Percentiles rank a stretch among this genome's conserved stretches.
phyloP scores from a whole-genome alignment of 1,284 basidiomycete genomes.

The Papiliotrema terrestris region DNA sequence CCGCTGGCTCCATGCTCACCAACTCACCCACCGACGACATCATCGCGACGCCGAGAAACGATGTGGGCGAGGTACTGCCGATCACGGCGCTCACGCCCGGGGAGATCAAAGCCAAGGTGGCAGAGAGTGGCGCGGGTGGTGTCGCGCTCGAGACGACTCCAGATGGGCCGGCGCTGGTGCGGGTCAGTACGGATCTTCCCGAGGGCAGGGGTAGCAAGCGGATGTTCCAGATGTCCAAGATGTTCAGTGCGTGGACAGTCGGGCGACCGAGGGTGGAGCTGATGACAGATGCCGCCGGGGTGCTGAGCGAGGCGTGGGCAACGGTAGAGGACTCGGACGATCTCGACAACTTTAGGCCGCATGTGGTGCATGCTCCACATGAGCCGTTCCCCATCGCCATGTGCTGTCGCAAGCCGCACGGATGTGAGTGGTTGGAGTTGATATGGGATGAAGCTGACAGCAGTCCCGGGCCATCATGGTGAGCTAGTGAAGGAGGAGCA shows the following conservation, averaged over 20 bases:
- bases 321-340: constrained; percentile 53
- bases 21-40: neutral
- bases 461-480: constrained; percentile 46
- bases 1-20: neutral
- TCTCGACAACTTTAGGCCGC: constrained; percentile 54
- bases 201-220: constrained; percentile 40
- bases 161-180: neutral
- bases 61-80: constrained; percentile 6
- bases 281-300: constrained; percentile 47
- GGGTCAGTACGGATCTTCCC: constrained; percentile 24
- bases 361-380: constrained; percentile 59
- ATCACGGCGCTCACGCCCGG: constrained; percentile 8
- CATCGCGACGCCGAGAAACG: neutral
- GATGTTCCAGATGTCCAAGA: constrained; percentile 46
- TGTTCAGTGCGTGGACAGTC: constrained; percentile 38
- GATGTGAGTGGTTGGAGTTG: constrained; percentile 46
- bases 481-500: neutral
- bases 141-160: neutral
- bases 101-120: neutral
- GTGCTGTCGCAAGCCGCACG: constrained; percentile 66
- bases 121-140: neutral
- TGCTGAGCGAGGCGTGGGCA: constrained; percentile 50
- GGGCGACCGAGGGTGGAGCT: neutral
- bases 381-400: constrained; percentile 68
- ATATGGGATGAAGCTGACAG: neutral